Evolutionary conservation across 805 yeast genomes (phyloP).

Genomic region (Wickerhamiella slavikovae): DNA sequence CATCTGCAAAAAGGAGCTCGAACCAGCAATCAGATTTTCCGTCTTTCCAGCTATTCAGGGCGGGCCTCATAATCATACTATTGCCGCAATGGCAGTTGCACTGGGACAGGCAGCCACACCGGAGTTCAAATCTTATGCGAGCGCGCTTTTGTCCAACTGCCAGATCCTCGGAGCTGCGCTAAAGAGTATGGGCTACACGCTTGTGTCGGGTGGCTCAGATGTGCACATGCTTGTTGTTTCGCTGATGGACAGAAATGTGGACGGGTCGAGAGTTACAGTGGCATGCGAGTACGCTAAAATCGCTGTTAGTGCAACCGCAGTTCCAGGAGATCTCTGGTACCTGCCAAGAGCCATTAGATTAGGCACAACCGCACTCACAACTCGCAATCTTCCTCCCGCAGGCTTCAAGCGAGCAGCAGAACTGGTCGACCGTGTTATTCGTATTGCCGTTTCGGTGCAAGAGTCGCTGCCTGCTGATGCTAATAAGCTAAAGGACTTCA

Average conservation of each 20-base stretch:
- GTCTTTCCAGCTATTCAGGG: conserved; percentile 99
- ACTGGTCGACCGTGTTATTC: conserved; percentile 60
- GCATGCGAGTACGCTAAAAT: conserved; percentile 87
- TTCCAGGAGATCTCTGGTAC: conserved; percentile 94
- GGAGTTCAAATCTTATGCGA: conserved; percentile 78
- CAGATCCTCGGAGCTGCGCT: conserved; percentile 58
- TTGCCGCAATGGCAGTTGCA: conserved; percentile 91
- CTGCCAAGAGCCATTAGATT: conserved; percentile 92
- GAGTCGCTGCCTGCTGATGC: conserved; percentile 69
- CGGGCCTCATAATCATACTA: conserved; percentile 99
- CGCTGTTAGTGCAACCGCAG: conserved; percentile 89
- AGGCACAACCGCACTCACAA: conserved; percentile 97
- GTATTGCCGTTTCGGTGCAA: conserved; percentile 58
- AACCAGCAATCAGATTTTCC: conserved; percentile 85
- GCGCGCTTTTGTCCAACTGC: conserved; percentile 73
- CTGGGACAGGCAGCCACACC: conserved; percentile 82
- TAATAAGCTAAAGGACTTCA: conserved; percentile 88
- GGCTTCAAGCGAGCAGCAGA: conserved; percentile 66
- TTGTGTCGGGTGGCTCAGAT: conserved; percentile 91
- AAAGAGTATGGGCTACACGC: conserved; percentile 46
- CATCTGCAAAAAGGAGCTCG: conserved; percentile 90
- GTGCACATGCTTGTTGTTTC: conserved; percentile 88
- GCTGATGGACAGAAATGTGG: conserved; percentile 59
- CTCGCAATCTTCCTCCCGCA: conserved; percentile 79
- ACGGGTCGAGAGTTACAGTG: conserved; percentile 91